Percentiles rank a stretch among this genome's conserved stretches.
Conservation (phyloP, 148 eudicot genomes). For the Suaeda aralocaspica region DNA sequence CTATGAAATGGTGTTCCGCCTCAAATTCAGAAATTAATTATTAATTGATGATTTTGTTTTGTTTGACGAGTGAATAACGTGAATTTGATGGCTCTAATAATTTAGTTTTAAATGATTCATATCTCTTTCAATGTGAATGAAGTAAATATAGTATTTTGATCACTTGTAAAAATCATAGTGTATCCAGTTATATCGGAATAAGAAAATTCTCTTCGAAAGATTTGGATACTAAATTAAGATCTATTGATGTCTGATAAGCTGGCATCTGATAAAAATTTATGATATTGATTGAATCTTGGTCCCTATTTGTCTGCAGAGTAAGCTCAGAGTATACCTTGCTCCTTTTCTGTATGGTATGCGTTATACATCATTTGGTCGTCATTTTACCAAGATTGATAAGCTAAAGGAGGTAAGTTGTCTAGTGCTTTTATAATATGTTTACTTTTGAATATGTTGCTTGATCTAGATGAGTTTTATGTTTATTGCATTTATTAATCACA, state of each 20-base stretch:
- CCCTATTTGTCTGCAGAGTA: conserved; percentile 40
- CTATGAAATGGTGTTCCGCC: not conserved
- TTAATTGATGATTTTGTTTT: no score
- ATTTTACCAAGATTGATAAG: conserved; percentile 75
- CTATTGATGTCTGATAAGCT: not conserved
- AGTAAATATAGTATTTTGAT: no score
- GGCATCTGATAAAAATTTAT: not conserved
- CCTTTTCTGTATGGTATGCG: conserved; percentile 85
- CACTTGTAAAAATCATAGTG: no score
- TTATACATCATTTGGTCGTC: conserved; percentile 91
- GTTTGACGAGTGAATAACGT: no score
- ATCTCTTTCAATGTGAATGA: no score
- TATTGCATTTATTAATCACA: no score
- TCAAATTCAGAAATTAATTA: no score
- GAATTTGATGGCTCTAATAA: no score
- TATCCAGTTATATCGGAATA: no score
- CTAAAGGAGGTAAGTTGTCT: conserved; percentile 54
- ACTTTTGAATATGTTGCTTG: not conserved
- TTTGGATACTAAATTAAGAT: no score
- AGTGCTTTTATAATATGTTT: not conserved
- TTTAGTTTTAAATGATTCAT: no score
- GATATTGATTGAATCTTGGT: not conserved
- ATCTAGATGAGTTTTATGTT: not conserved
- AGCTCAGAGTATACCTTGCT: conserved; percentile 69
- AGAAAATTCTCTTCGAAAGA: no score